A percentile compares a stretch with the other conserved stretches of the same genome.
Evolutionary conservation across 495 filamentous ascomycete genomes (phyloP).

Genomic region (Chaetomium cochliodes): DNA sequence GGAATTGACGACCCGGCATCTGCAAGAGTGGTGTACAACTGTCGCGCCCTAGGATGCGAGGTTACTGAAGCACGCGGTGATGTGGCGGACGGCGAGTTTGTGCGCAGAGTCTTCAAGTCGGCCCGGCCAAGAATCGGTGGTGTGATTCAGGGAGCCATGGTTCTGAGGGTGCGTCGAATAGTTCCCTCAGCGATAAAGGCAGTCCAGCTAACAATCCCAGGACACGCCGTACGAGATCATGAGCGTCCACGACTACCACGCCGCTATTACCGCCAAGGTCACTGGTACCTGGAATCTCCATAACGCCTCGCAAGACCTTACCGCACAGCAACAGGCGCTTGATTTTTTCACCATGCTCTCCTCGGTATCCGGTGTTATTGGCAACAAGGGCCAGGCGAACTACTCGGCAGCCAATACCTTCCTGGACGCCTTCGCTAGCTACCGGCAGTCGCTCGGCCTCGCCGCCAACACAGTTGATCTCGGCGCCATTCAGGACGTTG

Average conservation of each 20-base stretch:
- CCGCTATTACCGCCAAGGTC: constrained; percentile 47
- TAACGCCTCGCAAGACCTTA: constrained; percentile 31
- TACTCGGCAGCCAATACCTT: constrained; percentile 61
- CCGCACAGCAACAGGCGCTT: constrained; percentile 27
- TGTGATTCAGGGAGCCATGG: constrained; percentile 50
- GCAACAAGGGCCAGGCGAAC: constrained; percentile 54
- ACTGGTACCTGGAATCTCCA: constrained; percentile 42
- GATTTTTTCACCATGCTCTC: constrained; percentile 60
- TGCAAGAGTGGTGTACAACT: not conserved
- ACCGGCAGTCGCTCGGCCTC: constrained; percentile 16
- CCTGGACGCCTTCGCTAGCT: constrained; percentile 46
- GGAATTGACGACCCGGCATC: constrained; percentile 31
- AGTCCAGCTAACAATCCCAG: not conserved
- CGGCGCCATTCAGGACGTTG: constrained; percentile 29
- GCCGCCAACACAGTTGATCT: constrained; percentile 28
- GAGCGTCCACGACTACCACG: constrained; percentile 34
- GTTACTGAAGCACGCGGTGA: constrained; percentile 36
- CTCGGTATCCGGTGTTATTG: constrained; percentile 47
- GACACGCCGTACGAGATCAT: constrained; percentile 41
- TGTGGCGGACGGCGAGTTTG: constrained; percentile 30
- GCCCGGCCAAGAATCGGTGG: constrained; percentile 41
- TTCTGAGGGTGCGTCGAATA: constrained; percentile 25
- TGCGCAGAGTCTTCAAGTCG: constrained; percentile 9
- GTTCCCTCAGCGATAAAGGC: no score
- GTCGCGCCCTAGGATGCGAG: constrained; percentile 29